Evolutionary conservation across 2,329 filamentous ascomycete genomes (phyloP).

Genomic region (Fusarium sp.): DNA sequence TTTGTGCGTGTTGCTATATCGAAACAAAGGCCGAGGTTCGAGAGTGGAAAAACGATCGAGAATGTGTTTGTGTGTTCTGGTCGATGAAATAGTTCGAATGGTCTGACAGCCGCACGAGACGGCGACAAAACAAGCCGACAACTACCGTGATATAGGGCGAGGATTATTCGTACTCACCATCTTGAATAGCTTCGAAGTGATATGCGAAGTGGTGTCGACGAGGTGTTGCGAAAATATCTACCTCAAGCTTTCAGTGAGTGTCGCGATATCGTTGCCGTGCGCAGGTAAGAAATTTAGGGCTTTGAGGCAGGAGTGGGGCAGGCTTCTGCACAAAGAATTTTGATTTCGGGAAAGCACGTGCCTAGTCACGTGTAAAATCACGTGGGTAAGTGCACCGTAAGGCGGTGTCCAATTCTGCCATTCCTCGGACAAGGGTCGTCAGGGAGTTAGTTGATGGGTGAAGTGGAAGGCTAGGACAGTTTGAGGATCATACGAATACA

Average conservation of each 20-base stretch:
- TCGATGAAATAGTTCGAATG: conserved; percentile 35
- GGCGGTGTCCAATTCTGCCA: conserved; percentile 48
- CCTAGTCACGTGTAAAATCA: conserved; percentile 2
- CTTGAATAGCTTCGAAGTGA: conserved; percentile 57
- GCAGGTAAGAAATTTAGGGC: conserved; percentile 51
- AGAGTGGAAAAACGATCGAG: conserved; percentile 33
- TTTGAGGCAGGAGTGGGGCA: conserved; percentile 44
- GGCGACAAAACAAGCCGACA: conserved; percentile 29
- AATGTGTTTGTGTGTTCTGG: conserved; percentile 18
- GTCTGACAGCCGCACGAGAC: conserved; percentile 20
- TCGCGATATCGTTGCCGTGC: conserved; percentile 53
- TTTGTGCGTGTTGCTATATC: conserved; percentile 23
- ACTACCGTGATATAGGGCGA: conserved; percentile 25
- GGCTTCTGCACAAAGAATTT: conserved; percentile 32
- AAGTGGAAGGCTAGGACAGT: conserved; percentile 17
- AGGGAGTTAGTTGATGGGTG: conserved; percentile 39
- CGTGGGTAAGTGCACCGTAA: background rate
- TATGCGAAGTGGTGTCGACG: conserved; percentile 55
- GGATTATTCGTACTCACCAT: conserved; percentile 57
- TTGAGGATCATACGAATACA: conserved; percentile 22
- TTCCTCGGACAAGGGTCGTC: conserved; percentile 40
- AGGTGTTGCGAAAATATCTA: conserved; percentile 49
- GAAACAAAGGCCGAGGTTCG: conserved; percentile 25
- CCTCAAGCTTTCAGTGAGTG: conserved; percentile 50
- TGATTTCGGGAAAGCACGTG: conserved; percentile 49